Percentiles rank a stretch among this genome's conserved stretches.
These are phyloP conservation scores for Carex arenaria DNA, from an alignment of 202 grass and related monocot species.

Conservation along the genomic window DNA sequence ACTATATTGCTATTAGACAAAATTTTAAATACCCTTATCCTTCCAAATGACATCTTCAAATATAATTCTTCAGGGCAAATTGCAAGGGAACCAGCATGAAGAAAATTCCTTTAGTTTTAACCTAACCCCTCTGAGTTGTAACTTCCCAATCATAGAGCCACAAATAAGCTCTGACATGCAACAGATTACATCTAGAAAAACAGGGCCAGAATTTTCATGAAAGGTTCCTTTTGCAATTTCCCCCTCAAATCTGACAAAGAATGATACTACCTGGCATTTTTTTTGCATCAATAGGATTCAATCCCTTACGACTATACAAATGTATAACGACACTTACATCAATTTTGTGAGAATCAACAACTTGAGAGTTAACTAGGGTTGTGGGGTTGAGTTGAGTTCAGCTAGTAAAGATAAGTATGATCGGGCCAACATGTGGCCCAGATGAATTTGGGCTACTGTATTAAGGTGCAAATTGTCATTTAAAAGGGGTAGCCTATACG, in stretches of 20 bases:
- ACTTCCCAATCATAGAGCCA: neutral
- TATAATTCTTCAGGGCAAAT: neutral
- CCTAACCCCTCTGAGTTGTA: neutral
- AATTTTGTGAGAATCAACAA: neutral
- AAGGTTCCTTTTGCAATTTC: neutral
- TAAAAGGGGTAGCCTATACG: slow-evolving; percentile 53
- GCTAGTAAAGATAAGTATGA: slow-evolving; percentile 42
- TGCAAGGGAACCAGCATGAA: slow-evolving; percentile 13
- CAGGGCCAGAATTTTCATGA: neutral
- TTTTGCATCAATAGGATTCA: neutral
- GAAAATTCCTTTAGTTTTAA: neutral
- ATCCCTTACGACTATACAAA: neutral
- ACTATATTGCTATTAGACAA: neutral
- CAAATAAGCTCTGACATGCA: neutral
- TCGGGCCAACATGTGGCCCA: slow-evolving; percentile 75
- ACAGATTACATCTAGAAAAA: neutral
- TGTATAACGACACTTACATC: neutral
- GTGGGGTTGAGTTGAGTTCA: slow-evolving; percentile 19
- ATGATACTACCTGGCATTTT: neutral
- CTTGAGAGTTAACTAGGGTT: slow-evolving; percentile 5
- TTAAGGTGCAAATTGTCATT: slow-evolving; percentile 70
- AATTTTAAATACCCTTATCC: neutral
- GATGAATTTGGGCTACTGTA: slow-evolving; percentile 71
- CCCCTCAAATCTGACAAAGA: neutral
- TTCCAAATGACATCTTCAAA: neutral